Base-by-base conservation (phyloP, 2,329 filamentous ascomycete species). In the Aspergillus fumigatus region DNA sequence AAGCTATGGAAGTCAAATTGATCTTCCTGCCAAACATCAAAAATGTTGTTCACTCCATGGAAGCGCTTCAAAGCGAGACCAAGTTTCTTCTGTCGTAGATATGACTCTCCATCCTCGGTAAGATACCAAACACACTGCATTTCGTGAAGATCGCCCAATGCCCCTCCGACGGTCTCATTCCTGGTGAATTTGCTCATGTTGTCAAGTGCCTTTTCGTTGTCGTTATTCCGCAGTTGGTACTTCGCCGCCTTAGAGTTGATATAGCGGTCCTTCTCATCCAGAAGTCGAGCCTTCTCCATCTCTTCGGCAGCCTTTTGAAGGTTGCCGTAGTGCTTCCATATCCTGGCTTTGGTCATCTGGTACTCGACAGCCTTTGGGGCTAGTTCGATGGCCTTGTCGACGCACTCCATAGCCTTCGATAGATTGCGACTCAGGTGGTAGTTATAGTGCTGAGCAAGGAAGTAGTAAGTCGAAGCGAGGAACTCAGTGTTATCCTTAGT, bases 71-170 rank as follows among this genome's bases (percentile, higher is more conserved):
- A 80, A 0, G 95, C 93, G 57, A 97, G 82, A 3, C 88, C 91
- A 49, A 89, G 78, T 65, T 96, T 92, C 62, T 87, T 87, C 71
- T 92, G 88, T 51, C 94, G 87, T 56, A 89, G 80, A 72, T 92
- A 92, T 3, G 93, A 87, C 76, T 97, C 90, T 54, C 91, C 94
- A 70, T 99, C 95, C 76, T 99, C 94, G 4, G 90, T 94, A 67
- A 99, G 78, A 72, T 87, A 99, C 95, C 94, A 99, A 65, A 97
- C 85, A 72, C 92, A 97, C 76, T 99, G 94, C 94, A 99, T 99
- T 67, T 99, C 94, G 63, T 95, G 83, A 38, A 99, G 84, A 73
- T 99, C 94, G 50, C 88, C 89, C 43, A 99, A 79, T 4, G 95
- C 90, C 1, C 94, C 94, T 5, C 91, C 92, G 11, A 88, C 83